phyloP scores from a whole-genome alignment of 2,329 filamentous ascomycete species.

The Fonsecaea nubica region DNA sequence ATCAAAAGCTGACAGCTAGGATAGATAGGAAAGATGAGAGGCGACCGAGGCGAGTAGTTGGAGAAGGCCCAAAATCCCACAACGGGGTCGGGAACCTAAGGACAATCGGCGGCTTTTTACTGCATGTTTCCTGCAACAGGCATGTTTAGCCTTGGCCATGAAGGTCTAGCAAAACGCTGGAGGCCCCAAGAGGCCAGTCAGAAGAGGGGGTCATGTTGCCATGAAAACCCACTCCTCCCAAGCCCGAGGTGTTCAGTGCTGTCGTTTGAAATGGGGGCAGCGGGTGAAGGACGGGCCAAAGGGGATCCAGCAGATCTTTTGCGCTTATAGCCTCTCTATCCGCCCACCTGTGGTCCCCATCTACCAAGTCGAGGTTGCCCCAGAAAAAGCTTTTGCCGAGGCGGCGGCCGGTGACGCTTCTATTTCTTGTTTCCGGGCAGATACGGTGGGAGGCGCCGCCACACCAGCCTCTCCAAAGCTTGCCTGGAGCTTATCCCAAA shows the following conservation, averaged over 20 bases:
- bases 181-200: background rate
- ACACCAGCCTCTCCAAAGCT: conserved; percentile 17
- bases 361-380: background rate
- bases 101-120: background rate
- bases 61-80: conserved; percentile 5
- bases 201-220: background rate
- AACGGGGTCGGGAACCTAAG: background rate
- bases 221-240: background rate
- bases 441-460: background rate
- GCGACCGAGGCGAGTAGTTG: conserved; percentile 8
- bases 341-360: background rate
- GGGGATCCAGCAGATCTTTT: conserved; percentile 1
- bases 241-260: background rate
- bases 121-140: conserved; percentile 4
- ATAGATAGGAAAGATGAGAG: conserved; percentile 22
- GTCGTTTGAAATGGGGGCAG: background rate
- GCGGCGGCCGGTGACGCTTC: background rate
- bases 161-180: background rate
- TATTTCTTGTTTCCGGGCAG: background rate
- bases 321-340: background rate
- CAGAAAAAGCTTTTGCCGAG: conserved; percentile 24
- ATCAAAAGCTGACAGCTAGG: conserved; percentile 8
- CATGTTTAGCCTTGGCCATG: conserved; percentile 6
- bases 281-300: background rate
- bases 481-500: conserved; percentile 24